Evolutionary conservation across 164 flowering plant genomes (phyloP).

Genomic region (Chloranthus sessilifolius): DNA sequence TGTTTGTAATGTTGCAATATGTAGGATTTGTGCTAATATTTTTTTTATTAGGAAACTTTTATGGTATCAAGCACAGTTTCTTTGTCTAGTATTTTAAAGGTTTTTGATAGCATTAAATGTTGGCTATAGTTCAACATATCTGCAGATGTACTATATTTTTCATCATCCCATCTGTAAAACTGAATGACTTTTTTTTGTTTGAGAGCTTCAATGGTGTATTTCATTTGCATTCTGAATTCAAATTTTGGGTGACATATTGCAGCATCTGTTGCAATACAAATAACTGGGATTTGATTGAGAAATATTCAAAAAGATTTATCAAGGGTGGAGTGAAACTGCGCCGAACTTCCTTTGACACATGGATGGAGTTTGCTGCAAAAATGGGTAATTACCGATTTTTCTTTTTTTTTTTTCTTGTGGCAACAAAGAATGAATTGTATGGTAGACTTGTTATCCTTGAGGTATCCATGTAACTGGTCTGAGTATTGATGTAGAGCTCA

Average conservation of each 20-base stretch:
- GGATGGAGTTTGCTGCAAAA: conserved; percentile 91
- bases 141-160: not conserved
- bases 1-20: too few species aligned
- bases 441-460: too few species aligned
- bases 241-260: conserved; percentile 19
- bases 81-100: not conserved
- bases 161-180: not conserved
- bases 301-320: conserved; percentile 61
- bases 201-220: not conserved
- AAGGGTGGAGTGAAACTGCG: conserved; percentile 65
- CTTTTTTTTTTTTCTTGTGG: not conserved
- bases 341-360: conserved; percentile 52
- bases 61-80: not conserved
- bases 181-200: not conserved
- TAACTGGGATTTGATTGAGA: conserved; percentile 61
- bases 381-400: conserved; percentile 35
- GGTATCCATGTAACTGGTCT: too few species aligned
- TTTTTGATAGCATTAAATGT: not conserved
- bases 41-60: too few species aligned
- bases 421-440: too few species aligned
- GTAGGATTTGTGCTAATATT: too few species aligned
- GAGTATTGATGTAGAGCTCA: too few species aligned
- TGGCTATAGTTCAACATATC: not conserved
- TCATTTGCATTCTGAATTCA: not conserved
- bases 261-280: conserved; percentile 63